Percentiles rank a stretch among this genome's conserved stretches.
Conservation (phyloP, 2,329 filamentous ascomycete genomes). For the Emergomyces orientalis region DNA sequence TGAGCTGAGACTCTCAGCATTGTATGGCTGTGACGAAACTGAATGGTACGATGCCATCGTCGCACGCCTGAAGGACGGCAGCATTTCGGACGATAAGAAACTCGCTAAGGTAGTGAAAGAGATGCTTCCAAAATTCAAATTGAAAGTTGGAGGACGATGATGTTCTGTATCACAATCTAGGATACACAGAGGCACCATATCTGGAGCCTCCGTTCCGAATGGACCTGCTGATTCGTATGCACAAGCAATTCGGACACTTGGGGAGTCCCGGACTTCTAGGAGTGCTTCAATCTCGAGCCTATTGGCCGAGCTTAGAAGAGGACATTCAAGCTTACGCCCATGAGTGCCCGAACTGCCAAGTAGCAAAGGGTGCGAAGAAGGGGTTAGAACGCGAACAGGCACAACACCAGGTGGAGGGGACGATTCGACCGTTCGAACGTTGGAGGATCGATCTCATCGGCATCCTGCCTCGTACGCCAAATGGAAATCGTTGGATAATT, state of each 20-base stretch:
- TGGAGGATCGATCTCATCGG: not conserved
- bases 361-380: too few species aligned
- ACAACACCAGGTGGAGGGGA: not conserved
- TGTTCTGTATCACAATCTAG: not conserved
- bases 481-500: not conserved
- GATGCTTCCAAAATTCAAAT: not conserved
- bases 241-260: not conserved
- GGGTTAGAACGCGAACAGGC: not conserved
- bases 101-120: not conserved
- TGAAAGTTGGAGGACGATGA: not conserved
- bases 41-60: not conserved
- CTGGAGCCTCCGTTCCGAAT: not conserved
- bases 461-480: not conserved
- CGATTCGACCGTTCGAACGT: not conserved
- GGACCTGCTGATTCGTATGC: not conserved
- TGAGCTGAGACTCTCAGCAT: not conserved
- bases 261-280: not conserved
- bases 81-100: not conserved
- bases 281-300: not conserved
- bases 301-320: not conserved
- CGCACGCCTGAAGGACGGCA: not conserved
- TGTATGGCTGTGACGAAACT: not conserved
- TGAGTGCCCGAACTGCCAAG: not conserved
- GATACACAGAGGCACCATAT: not conserved
- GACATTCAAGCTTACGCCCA: not conserved